Evolutionary conservation across 2,329 filamentous ascomycete species (phyloP).

Genomic region (Claviceps pusilla): DNA sequence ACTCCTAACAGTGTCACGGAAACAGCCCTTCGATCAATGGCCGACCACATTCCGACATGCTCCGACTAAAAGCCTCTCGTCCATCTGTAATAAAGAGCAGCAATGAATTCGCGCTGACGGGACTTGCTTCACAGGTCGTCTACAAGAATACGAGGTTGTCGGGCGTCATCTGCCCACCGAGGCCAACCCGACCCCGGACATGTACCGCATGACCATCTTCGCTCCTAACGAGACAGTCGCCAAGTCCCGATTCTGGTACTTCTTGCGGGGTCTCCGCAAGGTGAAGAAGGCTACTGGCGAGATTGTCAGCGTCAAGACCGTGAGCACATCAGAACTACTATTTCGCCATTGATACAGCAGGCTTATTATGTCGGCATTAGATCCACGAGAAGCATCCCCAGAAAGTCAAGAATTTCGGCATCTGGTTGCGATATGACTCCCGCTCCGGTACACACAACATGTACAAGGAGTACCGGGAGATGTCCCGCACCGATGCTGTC

Average conservation of each 20-base stretch:
- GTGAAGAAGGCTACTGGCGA: slow-evolving; percentile 99
- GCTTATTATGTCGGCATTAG: slow-evolving; percentile 28
- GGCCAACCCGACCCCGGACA: slow-evolving; percentile 89
- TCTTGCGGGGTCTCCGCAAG: slow-evolving; percentile 97
- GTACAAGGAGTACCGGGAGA: slow-evolving; percentile 99
- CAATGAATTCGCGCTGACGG: not conserved
- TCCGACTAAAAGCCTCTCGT: not conserved
- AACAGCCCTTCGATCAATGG: not conserved
- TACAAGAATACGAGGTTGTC: slow-evolving; percentile 99
- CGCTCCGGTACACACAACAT: slow-evolving; percentile 99
- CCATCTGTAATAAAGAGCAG: too few relatives aligned
- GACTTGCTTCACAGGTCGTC: slow-evolving; percentile 57
- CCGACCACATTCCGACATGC: not conserved
- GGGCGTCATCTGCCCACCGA: slow-evolving; percentile 98
- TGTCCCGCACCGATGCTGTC: slow-evolving; percentile 89
- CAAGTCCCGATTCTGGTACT: slow-evolving; percentile 99
- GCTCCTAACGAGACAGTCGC: slow-evolving; percentile 94
- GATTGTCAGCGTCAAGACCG: slow-evolving; percentile 93
- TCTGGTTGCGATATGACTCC: slow-evolving; percentile 99
- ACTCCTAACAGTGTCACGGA: not conserved
- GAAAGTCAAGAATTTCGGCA: slow-evolving; percentile 99
- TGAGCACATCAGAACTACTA: slow-evolving; percentile 26
- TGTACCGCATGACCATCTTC: slow-evolving; percentile 99
- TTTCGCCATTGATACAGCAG: not conserved
- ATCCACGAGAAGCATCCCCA: slow-evolving; percentile 97